phyloP scores from a whole-genome alignment of 257 asterid species.

The Verbascum thapsus region DNA sequence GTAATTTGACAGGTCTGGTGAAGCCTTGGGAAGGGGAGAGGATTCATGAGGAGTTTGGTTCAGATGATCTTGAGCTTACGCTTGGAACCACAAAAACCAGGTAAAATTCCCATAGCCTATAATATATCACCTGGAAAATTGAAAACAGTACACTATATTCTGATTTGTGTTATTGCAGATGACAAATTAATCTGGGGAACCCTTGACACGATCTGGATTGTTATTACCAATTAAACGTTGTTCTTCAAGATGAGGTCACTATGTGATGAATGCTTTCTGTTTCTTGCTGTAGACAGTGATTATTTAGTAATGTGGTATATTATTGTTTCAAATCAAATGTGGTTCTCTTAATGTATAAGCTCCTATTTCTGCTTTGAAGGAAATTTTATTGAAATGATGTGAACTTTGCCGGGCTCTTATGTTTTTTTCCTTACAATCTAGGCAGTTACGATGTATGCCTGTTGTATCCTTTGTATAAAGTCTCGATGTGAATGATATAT shows the following conservation, averaged over 20 bases:
- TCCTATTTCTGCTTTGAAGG: neutral
- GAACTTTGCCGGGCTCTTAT: neutral
- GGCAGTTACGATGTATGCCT: neutral
- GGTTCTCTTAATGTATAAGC: conserved; percentile 1
- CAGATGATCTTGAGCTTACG: conserved; percentile 86
- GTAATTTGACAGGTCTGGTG: conserved; percentile 50
- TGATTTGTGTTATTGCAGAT: conserved; percentile 22
- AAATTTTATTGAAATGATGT: conserved; percentile 8
- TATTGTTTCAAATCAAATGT: neutral
- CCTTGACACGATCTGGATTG: neutral
- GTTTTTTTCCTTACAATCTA: neutral
- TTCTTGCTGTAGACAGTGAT: neutral
- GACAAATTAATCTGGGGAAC: neutral
- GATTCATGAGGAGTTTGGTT: conserved; percentile 72
- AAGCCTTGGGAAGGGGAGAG: conserved; percentile 96
- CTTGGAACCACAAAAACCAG: conserved; percentile 72
- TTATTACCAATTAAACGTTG: neutral
- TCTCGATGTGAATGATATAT: neutral
- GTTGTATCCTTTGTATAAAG: neutral
- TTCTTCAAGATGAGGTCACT: neutral
- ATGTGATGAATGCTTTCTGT: neutral
- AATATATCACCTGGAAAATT: neutral
- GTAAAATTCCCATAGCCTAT: conserved; percentile 28
- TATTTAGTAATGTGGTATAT: conserved; percentile 3
- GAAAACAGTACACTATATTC: neutral